phyloP scores from a whole-genome alignment of 495 filamentous ascomycete genomes.

The Chlorociboria aeruginascens region DNA sequence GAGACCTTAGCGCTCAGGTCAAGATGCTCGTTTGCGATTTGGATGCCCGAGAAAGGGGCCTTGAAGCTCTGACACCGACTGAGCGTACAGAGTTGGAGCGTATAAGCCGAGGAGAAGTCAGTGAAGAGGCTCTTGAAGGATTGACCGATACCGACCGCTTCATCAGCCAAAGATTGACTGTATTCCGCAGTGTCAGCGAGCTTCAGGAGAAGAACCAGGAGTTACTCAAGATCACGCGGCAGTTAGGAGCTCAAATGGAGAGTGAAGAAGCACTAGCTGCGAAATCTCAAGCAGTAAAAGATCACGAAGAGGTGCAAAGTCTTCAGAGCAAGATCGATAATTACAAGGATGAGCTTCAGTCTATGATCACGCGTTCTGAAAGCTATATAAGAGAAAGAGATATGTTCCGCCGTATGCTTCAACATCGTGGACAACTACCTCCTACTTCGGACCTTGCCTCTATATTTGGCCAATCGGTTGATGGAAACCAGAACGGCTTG shows the following conservation, averaged over 20 bases:
- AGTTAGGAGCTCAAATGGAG: conserved; percentile 83
- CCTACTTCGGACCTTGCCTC: conserved; percentile 46
- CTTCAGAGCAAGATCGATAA: conserved; percentile 51
- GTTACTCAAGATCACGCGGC: conserved; percentile 65
- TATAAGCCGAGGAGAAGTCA: conserved; percentile 52
- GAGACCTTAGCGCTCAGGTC: conserved; percentile 80
- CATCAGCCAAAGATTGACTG: conserved; percentile 71
- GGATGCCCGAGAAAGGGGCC: conserved; percentile 64
- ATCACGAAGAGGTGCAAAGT: conserved; percentile 60
- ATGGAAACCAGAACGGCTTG: conserved; percentile 30
- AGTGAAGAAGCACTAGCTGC: conserved; percentile 68
- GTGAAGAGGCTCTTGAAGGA: conserved; percentile 52
- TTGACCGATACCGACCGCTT: conserved; percentile 70
- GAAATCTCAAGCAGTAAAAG: conserved; percentile 53
- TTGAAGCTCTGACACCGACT: conserved; percentile 55
- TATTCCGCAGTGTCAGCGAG: conserved; percentile 73
- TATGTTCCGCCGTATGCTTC: conserved; percentile 90
- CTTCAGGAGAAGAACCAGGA: conserved; percentile 83
- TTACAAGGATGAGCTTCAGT: conserved; percentile 59
- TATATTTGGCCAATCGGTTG: conserved; percentile 53
- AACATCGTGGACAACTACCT: conserved; percentile 55
- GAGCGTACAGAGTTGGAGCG: conserved; percentile 56
- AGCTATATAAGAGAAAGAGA: conserved; percentile 92
- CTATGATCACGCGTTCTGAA: conserved; percentile 66
- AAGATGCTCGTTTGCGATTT: conserved; percentile 79